These are phyloP conservation scores for Hyaloscypha finlandica DNA, from an alignment of 495 filamentous ascomycete genomes.

Conservation along the genomic window DNA sequence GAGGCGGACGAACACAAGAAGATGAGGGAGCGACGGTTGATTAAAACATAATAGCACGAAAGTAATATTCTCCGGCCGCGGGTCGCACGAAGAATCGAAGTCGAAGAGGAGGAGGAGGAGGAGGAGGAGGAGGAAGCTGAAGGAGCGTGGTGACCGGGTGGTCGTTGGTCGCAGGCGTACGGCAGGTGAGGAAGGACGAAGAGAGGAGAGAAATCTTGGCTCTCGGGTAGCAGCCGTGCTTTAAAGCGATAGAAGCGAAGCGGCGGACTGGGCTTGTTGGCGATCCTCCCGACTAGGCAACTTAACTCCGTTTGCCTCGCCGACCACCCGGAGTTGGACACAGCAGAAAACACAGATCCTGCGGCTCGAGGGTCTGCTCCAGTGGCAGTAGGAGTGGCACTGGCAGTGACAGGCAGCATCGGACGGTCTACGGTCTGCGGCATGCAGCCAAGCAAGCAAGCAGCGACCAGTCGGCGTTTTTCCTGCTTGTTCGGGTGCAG, in stretches of 20 bases:
- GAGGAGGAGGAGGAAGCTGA: neutral
- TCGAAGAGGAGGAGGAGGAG: neutral
- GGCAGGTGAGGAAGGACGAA: neutral
- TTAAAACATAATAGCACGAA: conserved; percentile 12
- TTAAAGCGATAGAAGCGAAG: neutral
- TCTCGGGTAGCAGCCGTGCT: neutral
- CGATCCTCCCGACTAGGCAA: no score
- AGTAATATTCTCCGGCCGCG: neutral
- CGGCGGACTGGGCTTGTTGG: neutral
- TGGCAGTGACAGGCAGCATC: no score
- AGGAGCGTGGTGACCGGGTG: conserved; percentile 1
- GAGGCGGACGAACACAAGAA: neutral
- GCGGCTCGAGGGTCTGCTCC: no score
- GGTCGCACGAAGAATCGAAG: conserved; percentile 7
- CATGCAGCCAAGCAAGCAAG: neutral
- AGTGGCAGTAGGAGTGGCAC: no score
- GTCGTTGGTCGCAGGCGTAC: neutral
- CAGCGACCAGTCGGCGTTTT: neutral
- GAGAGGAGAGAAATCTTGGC: neutral
- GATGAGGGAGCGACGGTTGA: neutral
- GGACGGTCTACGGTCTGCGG: neutral
- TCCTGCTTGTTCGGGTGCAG: neutral
- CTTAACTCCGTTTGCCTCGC: no score
- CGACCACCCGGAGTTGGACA: no score
- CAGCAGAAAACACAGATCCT: no score